A percentile compares a stretch with the other conserved stretches of the same genome.
Evolutionary conservation across 2,329 filamentous ascomycete species (phyloP).

Genomic region (Penicillium brasilianum): DNA sequence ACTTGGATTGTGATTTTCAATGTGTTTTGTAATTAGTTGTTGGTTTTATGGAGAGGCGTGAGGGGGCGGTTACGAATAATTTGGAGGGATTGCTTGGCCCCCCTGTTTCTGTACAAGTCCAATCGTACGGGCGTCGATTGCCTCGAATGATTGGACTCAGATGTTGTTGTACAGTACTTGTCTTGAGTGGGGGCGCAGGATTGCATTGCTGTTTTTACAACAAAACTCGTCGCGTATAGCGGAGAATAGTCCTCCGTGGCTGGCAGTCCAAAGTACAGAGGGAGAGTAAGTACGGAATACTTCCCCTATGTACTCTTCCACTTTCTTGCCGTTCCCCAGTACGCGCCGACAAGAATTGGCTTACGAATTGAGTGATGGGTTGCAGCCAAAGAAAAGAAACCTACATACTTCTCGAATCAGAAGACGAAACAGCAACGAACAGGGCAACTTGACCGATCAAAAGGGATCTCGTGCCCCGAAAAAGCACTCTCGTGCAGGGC

Average conservation of each 20-base stretch:
- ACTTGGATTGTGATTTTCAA: background rate
- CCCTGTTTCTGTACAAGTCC: background rate
- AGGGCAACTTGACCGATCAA: background rate
- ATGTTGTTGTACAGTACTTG: background rate
- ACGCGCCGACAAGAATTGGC: background rate
- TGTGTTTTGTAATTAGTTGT: background rate
- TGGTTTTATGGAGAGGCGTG: background rate
- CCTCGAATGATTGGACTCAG: background rate
- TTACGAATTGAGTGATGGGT: background rate
- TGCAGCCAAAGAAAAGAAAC: background rate
- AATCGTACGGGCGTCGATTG: background rate
- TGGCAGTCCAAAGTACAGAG: background rate
- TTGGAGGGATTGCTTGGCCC: conserved; percentile 1
- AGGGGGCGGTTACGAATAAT: background rate
- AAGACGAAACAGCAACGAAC: background rate
- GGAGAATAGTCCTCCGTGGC: conserved; percentile 1
- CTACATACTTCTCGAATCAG: background rate
- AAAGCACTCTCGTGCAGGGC: background rate
- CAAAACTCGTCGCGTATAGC: background rate
- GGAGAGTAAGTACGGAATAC: too few relatives aligned
- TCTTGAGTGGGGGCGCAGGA: background rate
- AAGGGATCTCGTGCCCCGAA: background rate
- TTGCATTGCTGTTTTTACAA: background rate
- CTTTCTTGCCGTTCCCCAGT: background rate
- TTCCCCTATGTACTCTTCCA: background rate